Conservation (phyloP, 495 filamentous ascomycete species). For the Pseudotulostoma volvatum region DNA sequence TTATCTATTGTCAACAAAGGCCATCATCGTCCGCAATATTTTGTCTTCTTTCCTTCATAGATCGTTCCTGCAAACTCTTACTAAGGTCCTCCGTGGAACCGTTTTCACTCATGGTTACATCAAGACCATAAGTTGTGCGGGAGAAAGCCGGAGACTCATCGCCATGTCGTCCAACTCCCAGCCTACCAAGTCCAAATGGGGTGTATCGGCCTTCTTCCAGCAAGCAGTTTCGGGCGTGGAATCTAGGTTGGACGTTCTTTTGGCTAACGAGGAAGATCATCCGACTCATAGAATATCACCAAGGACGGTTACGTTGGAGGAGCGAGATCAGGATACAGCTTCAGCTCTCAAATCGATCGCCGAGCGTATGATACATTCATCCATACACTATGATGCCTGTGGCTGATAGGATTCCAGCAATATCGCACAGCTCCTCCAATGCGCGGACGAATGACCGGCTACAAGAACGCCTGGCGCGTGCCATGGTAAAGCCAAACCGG, state of each 20-base stretch:
- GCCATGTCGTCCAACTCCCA: conserved; percentile 26
- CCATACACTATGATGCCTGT: conserved; percentile 3
- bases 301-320: conserved; percentile 12
- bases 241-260: conserved; percentile 78
- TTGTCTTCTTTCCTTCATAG: no score
- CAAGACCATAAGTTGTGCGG: no score
- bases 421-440: conserved; percentile 36
- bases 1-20: no score
- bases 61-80: no score
- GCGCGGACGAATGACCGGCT: conserved; percentile 55
- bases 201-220: conserved; percentile 60
- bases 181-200: conserved; percentile 25
- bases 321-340: no score
- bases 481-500: conserved; percentile 33
- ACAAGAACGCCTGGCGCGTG: conserved; percentile 69
- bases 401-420: conserved; percentile 15
- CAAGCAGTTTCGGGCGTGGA: conserved; percentile 91
- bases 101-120: no score
- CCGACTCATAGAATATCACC: conserved; percentile 12
- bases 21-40: no score
- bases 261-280: conserved; percentile 54
- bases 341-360: conserved; percentile 6
- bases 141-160: no score
- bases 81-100: no score
- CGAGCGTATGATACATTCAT: conserved; percentile 12